These are phyloP conservation scores for Trypanosoma platydactyli DNA, from an alignment of 208 protist genomes.

Conservation along the genomic window DNA sequence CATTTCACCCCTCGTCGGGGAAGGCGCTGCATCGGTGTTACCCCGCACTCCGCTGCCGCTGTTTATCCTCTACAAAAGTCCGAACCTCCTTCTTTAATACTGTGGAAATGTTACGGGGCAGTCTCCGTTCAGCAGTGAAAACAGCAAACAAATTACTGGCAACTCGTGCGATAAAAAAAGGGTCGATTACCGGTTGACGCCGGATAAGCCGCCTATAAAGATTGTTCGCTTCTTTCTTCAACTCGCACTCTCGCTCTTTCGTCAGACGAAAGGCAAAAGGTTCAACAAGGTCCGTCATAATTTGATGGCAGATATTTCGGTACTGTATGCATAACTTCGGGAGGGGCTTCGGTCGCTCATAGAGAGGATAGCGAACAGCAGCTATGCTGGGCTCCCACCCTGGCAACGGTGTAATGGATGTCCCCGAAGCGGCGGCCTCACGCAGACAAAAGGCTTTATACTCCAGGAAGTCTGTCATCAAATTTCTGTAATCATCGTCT, in stretches of 20 bases:
- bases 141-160: slow-evolving; percentile 47
- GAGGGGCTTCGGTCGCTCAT: slow-evolving; percentile 32
- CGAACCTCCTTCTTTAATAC: slow-evolving; percentile 41
- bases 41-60: not conserved
- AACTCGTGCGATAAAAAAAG: slow-evolving; percentile 37
- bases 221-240: slow-evolving; percentile 46
- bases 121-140: slow-evolving; percentile 36
- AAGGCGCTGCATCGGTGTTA: too few relatives aligned
- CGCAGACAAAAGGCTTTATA: slow-evolving; percentile 40
- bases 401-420: slow-evolving; percentile 34
- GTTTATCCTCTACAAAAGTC: slow-evolving; percentile 2
- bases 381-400: slow-evolving; percentile 29
- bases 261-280: slow-evolving; percentile 26
- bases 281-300: slow-evolving; percentile 40
- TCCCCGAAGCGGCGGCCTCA: slow-evolving; percentile 42
- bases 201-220: slow-evolving; percentile 54
- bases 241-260: slow-evolving; percentile 17
- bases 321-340: slow-evolving; percentile 44
- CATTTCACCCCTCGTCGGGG: too few relatives aligned
- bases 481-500: slow-evolving; percentile 60
- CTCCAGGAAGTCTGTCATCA: slow-evolving; percentile 53
- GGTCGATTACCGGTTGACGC: slow-evolving; percentile 56
- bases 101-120: slow-evolving; percentile 30
- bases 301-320: slow-evolving; percentile 33
- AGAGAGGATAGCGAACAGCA: slow-evolving; percentile 38